phyloP scores from a whole-genome alignment of 2,329 filamentous ascomycete genomes.

The Chlorencoelia australis region DNA sequence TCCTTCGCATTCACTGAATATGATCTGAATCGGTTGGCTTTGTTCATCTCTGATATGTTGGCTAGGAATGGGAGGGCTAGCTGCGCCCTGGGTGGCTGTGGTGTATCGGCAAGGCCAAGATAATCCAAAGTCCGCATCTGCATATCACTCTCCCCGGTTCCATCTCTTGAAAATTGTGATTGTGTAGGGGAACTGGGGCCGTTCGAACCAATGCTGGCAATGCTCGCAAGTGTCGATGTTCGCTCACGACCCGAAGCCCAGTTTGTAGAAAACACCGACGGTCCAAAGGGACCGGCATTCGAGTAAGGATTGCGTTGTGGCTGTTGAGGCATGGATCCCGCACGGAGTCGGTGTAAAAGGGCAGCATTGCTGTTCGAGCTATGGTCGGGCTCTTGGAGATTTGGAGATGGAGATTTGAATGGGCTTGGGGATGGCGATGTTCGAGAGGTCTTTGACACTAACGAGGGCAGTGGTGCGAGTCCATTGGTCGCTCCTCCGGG shows the following conservation, averaged over 20 bases:
- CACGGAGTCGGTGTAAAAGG: slow-evolving; percentile 74
- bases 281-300: slow-evolving; percentile 64
- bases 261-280: slow-evolving; percentile 76
- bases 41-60: slow-evolving; percentile 50
- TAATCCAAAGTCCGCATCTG: slow-evolving; percentile 88
- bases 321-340: slow-evolving; percentile 89
- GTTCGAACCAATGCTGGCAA: slow-evolving; percentile 83
- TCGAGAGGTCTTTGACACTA: slow-evolving; percentile 68
- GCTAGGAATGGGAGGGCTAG: slow-evolving; percentile 60
- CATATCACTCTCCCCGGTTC: slow-evolving; percentile 76
- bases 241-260: slow-evolving; percentile 77
- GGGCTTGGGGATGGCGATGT: slow-evolving; percentile 81
- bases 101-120: slow-evolving; percentile 86
- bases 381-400: slow-evolving; percentile 36
- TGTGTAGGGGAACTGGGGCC: slow-evolving; percentile 79
- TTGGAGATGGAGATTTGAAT: slow-evolving; percentile 60
- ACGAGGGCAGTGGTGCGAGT: slow-evolving; percentile 34
- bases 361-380: slow-evolving; percentile 53
- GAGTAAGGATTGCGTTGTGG: slow-evolving; percentile 60
- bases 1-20: slow-evolving; percentile 99
- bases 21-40: slow-evolving; percentile 80
- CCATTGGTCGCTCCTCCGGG: slow-evolving; percentile 57
- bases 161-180: slow-evolving; percentile 78
- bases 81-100: slow-evolving; percentile 67
- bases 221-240: slow-evolving; percentile 72